Percentiles rank a stretch among this genome's conserved stretches.
These are phyloP conservation scores for Kalmusia sp. DNA, from an alignment of 2,329 filamentous ascomycete species.

Conservation along the genomic window DNA sequence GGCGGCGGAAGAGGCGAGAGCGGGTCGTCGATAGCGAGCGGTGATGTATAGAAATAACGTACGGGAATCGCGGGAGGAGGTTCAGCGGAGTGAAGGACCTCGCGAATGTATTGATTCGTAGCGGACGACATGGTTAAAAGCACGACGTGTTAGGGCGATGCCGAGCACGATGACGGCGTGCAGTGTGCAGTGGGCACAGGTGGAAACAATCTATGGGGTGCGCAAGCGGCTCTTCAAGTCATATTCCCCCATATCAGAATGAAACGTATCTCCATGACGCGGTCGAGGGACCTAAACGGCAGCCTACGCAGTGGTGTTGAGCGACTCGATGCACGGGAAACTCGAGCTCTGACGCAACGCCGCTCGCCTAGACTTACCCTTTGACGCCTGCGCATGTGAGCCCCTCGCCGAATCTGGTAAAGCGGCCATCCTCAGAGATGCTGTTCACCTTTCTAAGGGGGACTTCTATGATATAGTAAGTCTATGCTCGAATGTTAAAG, in stretches of 20 bases:
- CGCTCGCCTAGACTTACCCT: slow-evolving; percentile 23
- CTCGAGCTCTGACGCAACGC: slow-evolving; percentile 36
- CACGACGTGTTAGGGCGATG: no score
- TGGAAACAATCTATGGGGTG: slow-evolving; percentile 13
- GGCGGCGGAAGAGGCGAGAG: slow-evolving; percentile 70
- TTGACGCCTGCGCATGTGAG: slow-evolving; percentile 3
- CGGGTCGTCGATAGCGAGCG: slow-evolving; percentile 85
- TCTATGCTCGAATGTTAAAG: no score
- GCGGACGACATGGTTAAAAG: slow-evolving; percentile 36
- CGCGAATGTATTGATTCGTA: slow-evolving; percentile 54
- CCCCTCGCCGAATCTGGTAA: neutral
- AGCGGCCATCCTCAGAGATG: no score
- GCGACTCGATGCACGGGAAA: slow-evolving; percentile 18
- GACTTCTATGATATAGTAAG: no score
- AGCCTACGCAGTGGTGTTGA: slow-evolving; percentile 24
- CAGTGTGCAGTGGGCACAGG: slow-evolving; percentile 12
- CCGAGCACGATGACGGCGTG: no score
- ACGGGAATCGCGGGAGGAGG: slow-evolving; percentile 42
- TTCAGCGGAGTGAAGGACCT: slow-evolving; percentile 50
- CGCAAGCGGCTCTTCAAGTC: slow-evolving; percentile 11
- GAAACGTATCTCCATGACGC: slow-evolving; percentile 10
- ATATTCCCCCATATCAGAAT: neutral
- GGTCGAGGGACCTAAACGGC: slow-evolving; percentile 11
- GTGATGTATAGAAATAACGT: slow-evolving; percentile 82
- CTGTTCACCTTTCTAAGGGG: no score